These are phyloP conservation scores for Gamarada debralockiae DNA, from an alignment of 495 filamentous ascomycete species.

Conservation along the genomic window DNA sequence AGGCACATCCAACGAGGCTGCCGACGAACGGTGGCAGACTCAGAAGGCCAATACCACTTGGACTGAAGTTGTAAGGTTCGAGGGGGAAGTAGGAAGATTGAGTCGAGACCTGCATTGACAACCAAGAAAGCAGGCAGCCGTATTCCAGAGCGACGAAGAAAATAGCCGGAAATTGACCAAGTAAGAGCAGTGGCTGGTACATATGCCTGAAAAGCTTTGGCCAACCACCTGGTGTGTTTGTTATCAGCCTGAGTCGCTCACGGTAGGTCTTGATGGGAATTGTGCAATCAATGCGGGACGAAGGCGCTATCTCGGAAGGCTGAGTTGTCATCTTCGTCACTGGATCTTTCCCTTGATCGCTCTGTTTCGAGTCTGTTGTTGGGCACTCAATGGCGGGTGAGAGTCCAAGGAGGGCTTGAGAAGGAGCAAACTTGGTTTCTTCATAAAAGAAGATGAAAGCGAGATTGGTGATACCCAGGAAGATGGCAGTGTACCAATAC, in stretches of 20 bases:
- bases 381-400: background rate
- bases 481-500: slow-evolving; percentile 41
- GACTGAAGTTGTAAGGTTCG: slow-evolving; percentile 35
- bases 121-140: slow-evolving; percentile 29
- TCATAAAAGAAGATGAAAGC: slow-evolving; percentile 37
- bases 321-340: too few species aligned
- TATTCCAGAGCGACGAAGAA: slow-evolving; percentile 35
- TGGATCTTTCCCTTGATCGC: too few species aligned
- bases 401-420: background rate
- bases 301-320: too few species aligned
- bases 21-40: slow-evolving; percentile 35
- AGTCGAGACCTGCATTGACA: slow-evolving; percentile 30
- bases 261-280: slow-evolving; percentile 6
- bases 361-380: too few species aligned
- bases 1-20: slow-evolving; percentile 31
- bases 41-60: slow-evolving; percentile 33
- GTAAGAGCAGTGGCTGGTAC: slow-evolving; percentile 33
- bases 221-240: slow-evolving; percentile 22
- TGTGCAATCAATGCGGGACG: too few species aligned
- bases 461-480: slow-evolving; percentile 33
- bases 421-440: slow-evolving; percentile 35
- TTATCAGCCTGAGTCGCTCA: background rate
- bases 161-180: slow-evolving; percentile 34
- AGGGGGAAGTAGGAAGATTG: slow-evolving; percentile 29
- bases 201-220: slow-evolving; percentile 24